Evolutionary conservation across 352 stramenopile genomes (phyloP).

Genomic region (Phytophthora sojae): DNA sequence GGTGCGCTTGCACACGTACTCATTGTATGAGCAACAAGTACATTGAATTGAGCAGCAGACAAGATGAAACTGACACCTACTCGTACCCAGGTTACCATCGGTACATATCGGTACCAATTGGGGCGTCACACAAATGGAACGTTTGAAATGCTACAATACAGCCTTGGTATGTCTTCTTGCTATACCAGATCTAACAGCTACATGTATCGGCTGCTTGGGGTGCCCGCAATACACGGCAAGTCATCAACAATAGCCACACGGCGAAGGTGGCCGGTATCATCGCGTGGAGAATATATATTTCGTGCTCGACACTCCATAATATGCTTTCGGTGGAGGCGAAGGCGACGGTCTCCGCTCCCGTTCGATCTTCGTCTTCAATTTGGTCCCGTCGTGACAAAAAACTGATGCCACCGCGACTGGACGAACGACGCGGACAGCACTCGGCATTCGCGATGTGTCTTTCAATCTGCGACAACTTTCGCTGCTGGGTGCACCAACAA

Average conservation of each 20-base stretch:
- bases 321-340: conserved; percentile 9
- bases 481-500: neutral
- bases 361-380: conserved; percentile 8
- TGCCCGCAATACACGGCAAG: neutral
- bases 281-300: conserved; percentile 8
- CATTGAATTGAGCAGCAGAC: conserved; percentile 6
- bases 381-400: conserved; percentile 9
- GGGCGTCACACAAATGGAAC: neutral
- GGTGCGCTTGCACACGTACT: neutral
- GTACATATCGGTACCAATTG: neutral
- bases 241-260: conserved; percentile 2
- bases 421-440: conserved; percentile 20
- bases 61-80: conserved; percentile 27
- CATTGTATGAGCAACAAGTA: conserved; percentile 23
- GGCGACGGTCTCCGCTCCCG: conserved; percentile 15
- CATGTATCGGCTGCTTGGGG: conserved; percentile 8
- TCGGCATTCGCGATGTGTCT: conserved; percentile 13
- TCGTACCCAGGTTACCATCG: neutral
- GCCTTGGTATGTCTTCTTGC: neutral
- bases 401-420: conserved; percentile 16
- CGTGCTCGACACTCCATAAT: neutral
- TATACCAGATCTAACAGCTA: neutral
- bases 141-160: neutral
- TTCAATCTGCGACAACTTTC: conserved; percentile 22
- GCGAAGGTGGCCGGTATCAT: conserved; percentile 1